Base-by-base conservation (phyloP, 2,329 filamentous ascomycete species). In the Botrytis fabae region DNA sequence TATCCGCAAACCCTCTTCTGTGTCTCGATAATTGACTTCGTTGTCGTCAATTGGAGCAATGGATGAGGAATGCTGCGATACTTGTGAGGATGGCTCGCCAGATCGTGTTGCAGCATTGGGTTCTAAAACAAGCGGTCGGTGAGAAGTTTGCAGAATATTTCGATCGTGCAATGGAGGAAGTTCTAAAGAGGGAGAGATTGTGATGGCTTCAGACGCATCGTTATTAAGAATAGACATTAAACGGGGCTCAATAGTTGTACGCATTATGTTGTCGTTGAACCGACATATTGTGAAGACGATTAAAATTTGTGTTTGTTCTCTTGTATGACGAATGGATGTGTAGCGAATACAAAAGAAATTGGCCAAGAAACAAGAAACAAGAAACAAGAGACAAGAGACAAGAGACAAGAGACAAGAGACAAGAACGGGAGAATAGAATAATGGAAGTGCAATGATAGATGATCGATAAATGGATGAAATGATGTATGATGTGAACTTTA, bases 201-300 rank as follows among this genome's bases (percentile, higher is more conserved):
- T 54, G 62, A 74, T 75, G 22, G 70, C 60, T 61, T 78, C 74
- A 75, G 84, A 83, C 60, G 84, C 84, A 66, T 84, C 85, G 78
- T 89, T 86, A 81, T 91, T 91, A 78, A 91, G 84, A 76, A 91
- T 82, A 80, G 90, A 88, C 80, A 90, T 91, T 77, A 91, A 84
- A 80, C 89, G 87, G 80, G 89, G 89, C 85, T 91, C 89, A 82
- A 91, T 91, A 42, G 88, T 90, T 61, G 75, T 76, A 74, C 79
- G 77, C 79, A 80, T 80, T 69, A 71, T 69, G 25, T 75, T 73
- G 51, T n/a, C 16, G 28, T 68, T 35, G 9, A 54, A 42, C 38
- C 6, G 51, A 18, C 51, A 57, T 57, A 54, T 68, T 68, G 35
- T 48, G 35, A 73, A 72, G 57, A 68, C 69, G 51, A 40, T 46